These are phyloP conservation scores for Mucor ambiguus DNA, from an alignment of 371 early-diverging fungal species.

Conservation along the genomic window DNA sequence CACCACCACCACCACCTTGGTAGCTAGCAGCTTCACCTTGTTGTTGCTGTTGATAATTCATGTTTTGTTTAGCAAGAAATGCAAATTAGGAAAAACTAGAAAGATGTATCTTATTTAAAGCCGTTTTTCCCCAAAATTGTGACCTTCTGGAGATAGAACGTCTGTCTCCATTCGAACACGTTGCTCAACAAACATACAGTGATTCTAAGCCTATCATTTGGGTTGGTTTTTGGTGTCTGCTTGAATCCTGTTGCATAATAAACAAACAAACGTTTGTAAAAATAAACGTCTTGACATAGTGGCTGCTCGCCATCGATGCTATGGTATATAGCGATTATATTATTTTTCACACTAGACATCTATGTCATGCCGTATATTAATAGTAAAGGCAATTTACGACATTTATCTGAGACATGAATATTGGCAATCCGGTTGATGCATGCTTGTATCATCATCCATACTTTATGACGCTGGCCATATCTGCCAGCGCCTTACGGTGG, in stretches of 20 bases:
- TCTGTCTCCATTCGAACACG: neutral
- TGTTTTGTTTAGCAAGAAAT: neutral
- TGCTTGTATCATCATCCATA: neutral
- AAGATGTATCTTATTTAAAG: neutral
- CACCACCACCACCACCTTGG: constrained; percentile 14
- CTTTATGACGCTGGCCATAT: neutral
- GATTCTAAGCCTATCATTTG: neutral
- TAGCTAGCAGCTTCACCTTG: constrained; percentile 42
- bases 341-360: neutral
- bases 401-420: neutral
- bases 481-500: no score
- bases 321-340: neutral
- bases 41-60: constrained; percentile 14
- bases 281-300: neutral
- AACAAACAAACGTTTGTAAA: neutral
- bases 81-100: neutral
- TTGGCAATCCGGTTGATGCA: neutral
- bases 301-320: neutral
- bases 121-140: neutral
- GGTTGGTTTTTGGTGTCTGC: neutral
- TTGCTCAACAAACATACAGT: neutral
- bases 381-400: neutral
- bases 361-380: neutral
- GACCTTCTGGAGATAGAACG: neutral
- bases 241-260: neutral